These are phyloP conservation scores for Plasmodium gonderi DNA, from an alignment of 169 alveolate species.

Conservation along the genomic window DNA sequence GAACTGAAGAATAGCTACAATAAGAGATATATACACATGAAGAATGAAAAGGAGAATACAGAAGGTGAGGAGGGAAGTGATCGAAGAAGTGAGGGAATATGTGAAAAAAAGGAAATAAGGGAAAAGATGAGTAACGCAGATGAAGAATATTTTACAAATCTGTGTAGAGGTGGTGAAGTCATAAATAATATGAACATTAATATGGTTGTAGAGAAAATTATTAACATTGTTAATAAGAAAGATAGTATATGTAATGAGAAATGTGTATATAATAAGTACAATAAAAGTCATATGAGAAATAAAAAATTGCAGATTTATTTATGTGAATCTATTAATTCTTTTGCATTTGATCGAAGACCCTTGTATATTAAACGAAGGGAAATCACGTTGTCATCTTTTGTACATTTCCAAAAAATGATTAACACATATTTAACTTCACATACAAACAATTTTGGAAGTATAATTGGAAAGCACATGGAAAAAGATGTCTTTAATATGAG, in stretches of 20 bases:
- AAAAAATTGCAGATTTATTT: conserved; percentile 40
- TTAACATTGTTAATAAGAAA: conserved; percentile 27
- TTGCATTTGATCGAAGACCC: conserved; percentile 55
- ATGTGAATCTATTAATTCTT: conserved; percentile 62
- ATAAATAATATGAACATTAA: conserved; percentile 70
- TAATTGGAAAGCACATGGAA: conserved; percentile 10
- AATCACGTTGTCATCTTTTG: conserved; percentile 40
- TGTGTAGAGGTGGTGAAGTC: conserved; percentile 58
- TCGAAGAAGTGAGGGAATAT: too few species aligned
- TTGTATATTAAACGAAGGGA: conserved; percentile 53
- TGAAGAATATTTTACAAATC: conserved; percentile 34
- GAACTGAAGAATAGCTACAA: not conserved
- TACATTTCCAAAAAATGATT: conserved; percentile 45
- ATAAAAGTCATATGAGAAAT: conserved; percentile 21
- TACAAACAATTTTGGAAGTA: not conserved
- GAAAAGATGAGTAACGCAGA: not conserved
- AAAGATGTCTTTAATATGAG: conserved; percentile 33
- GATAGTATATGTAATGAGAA: conserved; percentile 53
- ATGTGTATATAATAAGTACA: conserved; percentile 21
- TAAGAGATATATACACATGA: not conserved
- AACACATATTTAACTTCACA: not conserved
- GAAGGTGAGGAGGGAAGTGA: too few species aligned
- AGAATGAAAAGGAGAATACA: not conserved
- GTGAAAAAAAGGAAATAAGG: not conserved
- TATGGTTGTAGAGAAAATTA: conserved; percentile 46